These are phyloP conservation scores for Ailanthus altissimus DNA, from an alignment of 345 rosid genomes.

Conservation along the genomic window DNA sequence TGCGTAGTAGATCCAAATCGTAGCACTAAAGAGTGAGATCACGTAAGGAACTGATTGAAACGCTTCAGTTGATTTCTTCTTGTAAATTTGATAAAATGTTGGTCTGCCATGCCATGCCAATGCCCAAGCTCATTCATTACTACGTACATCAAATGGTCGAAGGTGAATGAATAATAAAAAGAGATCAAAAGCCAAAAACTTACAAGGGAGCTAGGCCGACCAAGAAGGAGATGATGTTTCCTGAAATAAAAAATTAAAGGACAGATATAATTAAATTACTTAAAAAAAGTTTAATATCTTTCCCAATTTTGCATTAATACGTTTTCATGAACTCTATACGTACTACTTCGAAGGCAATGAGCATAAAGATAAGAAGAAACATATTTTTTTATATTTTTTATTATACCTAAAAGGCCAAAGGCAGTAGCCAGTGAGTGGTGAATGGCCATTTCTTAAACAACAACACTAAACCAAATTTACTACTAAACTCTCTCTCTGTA, in stretches of 20 bases:
- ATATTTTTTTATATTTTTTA: background rate
- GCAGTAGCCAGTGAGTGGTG: constrained; percentile 43
- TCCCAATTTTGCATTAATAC: background rate
- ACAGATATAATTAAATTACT: background rate
- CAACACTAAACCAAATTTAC: background rate
- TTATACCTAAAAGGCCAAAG: constrained; percentile 73
- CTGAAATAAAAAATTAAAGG: constrained; percentile 34
- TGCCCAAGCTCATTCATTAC: background rate
- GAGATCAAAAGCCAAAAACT: constrained; percentile 7
- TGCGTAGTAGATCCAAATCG: constrained; percentile 80
- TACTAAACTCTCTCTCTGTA: constrained; percentile 13
- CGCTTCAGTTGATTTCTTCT: constrained; percentile 68
- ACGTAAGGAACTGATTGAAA: constrained; percentile 78
- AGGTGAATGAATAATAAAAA: background rate
- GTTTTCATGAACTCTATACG: too few relatives aligned
- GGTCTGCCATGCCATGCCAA: too few relatives aligned
- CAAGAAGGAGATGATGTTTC: constrained; percentile 62
- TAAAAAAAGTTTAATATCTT: background rate
- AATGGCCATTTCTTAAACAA: constrained; percentile 35
- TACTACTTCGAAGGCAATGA: background rate
- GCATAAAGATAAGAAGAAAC: constrained; percentile 12
- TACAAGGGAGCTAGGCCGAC: constrained; percentile 75
- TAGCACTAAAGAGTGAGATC: constrained; percentile 67
- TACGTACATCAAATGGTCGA: background rate
- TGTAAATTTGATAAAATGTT: constrained; percentile 58